Evolutionary conservation across 2,329 filamentous ascomycete species (phyloP).

Genomic region (Seiridium cupressi): DNA sequence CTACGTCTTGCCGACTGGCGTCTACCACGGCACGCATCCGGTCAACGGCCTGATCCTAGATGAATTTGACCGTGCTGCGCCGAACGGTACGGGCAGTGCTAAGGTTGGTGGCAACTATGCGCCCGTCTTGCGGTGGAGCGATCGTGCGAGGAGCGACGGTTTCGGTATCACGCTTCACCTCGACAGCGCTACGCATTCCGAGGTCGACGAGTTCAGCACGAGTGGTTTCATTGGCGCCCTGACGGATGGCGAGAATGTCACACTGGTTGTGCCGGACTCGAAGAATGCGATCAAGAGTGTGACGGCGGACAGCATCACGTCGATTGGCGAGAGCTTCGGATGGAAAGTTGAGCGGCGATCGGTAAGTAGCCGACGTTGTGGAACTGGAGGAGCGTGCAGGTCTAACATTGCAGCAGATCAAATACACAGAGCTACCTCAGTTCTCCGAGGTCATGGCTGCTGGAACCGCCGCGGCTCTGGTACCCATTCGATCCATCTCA

Average conservation of each 20-base stretch:
- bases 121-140: constrained; percentile 84
- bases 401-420: constrained; percentile 48
- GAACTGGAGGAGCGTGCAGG: not conserved
- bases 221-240: constrained; percentile 86
- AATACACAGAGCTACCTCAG: constrained; percentile 53
- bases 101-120: constrained; percentile 97
- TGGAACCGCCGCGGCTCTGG: constrained; percentile 85
- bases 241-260: constrained; percentile 58
- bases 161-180: constrained; percentile 95
- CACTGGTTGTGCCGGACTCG: constrained; percentile 83
- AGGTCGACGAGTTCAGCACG: constrained; percentile 95
- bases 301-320: constrained; percentile 70
- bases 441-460: constrained; percentile 82
- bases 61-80: constrained; percentile 91
- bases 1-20: constrained; percentile 86
- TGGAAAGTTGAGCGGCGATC: constrained; percentile 79
- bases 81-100: constrained; percentile 84
- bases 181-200: constrained; percentile 78
- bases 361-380: constrained; percentile 39
- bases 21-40: constrained; percentile 87
- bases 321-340: constrained; percentile 74
- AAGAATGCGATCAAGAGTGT: constrained; percentile 78
- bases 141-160: constrained; percentile 73
- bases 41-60: constrained; percentile 88
- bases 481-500: constrained; percentile 89